Base-by-base conservation (phyloP, 352 stramenopile genomes). In the Pythium dissotocum region DNA sequence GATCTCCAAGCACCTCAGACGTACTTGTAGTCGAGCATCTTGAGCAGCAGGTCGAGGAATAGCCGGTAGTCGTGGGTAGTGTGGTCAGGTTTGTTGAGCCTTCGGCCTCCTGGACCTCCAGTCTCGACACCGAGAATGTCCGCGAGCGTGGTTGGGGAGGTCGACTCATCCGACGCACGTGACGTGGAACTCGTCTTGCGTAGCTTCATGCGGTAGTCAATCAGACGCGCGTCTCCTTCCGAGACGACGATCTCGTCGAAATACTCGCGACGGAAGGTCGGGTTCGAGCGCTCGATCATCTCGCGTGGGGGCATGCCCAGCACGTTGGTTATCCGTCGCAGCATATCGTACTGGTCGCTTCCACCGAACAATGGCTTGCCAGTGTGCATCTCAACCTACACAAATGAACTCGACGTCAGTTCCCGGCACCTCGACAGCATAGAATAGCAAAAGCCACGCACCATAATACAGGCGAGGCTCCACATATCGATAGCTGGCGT, bases 331-430 rank as follows among this genome's bases (percentile, higher is more conserved):
- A 99, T 99, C 71, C 98, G 95, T 69, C 95, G 90, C 71, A 99
- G 93, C 69, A 99, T 97, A 76, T 99, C 97, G 67, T 97, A 84
- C 72, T 98, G 92, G 76, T 99, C 93, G 1, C 86, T 90, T 5
- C 97, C 98, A 14, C 89, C 95, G 77, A 99, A 99, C 1, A 99
- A 77, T 9, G 97, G 97, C 67, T 99, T 97, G 26, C 97, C 98
- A 2, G 97, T 99, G 75, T 99, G 96, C 93, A 99, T 98, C 64
- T 99, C 89, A n/a, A 96, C 75, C 75, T 80, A 26, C 4, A 30
- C 5, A 9, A 67, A 28, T 36, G 35, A 30, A 28, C 36, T 2
- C 36, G n/a, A 32, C 44, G n/a, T 52, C n/a, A 52, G 44, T n/a
- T 32, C n/a, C 12, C 2, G 4, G 6, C 18, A 30, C 21, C 26